Evolutionary conservation across 2,329 filamentous ascomycete genomes (phyloP), one percentile per base, ranked within the genome.

Genomic region (Geosmithia morbida): DNA sequence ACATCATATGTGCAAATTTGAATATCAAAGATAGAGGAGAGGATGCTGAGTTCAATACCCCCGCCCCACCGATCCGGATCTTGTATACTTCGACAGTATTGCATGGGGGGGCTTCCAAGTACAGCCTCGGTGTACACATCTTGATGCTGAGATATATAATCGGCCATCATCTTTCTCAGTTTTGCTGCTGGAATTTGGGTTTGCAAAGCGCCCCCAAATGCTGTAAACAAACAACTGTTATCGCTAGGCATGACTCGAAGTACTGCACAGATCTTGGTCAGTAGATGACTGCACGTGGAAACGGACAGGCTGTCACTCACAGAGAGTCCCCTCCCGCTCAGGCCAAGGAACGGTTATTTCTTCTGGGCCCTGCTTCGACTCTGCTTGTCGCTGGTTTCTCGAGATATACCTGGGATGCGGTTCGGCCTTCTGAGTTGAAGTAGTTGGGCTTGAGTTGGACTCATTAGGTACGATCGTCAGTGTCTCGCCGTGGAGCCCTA

Each of bases 221-320:
- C 89, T 26, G 88, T 85, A 64, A 96, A 97, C 57, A 97, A 80
- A 65, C 90, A 97, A 49, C 82, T 87, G 64, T 96, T 96, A 63
- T 97, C 90, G 59, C 96, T 90, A 4, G 89, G 87, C 90, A 97
- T 96, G 46, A 97, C 86, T 14, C 90, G 83, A 17, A 96, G 75
- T 8, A 94, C 84, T 79, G 44, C 56, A 20, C 19, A 19, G 17
- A 7, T 18, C 3, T 16, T 43, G 4, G 41, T 43, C 19, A 43
- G 41, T 13, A 16, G 18, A 22, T 6, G 19, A 22, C 18, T 26
- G n/a, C n/a, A n/a, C n/a, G n/a, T n/a, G n/a, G 13, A 30, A 13
- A 45, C n/a, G 30, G 17, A 19, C 22, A 16, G 10, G 39, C 17
- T 13, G 10, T 22, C 22, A 57, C 65, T 51, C 59, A 75, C 76